Conservation (phyloP, 179 eudicot species). For the Pouteria campechiana region DNA sequence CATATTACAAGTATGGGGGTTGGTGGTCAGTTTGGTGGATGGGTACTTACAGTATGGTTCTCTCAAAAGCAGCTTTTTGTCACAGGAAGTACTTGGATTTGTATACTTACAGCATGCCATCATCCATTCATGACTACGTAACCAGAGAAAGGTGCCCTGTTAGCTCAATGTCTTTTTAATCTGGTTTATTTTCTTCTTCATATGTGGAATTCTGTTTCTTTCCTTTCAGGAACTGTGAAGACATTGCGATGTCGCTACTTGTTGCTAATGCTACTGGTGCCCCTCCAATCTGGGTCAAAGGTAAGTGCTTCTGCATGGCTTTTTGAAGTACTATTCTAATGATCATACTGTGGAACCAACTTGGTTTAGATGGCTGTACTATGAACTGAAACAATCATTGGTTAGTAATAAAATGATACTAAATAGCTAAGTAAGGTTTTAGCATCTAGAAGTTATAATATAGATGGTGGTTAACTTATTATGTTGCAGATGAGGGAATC, state of each 20-base stretch:
- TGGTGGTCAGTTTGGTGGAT: slow-evolving; percentile 89
- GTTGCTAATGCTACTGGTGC: slow-evolving; percentile 60
- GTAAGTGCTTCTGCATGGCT: slow-evolving; percentile 12
- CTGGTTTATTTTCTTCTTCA: background rate
- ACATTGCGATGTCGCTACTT: slow-evolving; percentile 70
- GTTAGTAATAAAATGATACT: too few species aligned
- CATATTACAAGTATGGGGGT: slow-evolving; percentile 38
- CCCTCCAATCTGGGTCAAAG: slow-evolving; percentile 70
- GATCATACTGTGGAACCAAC: too few species aligned
- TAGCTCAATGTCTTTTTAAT: background rate
- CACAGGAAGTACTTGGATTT: slow-evolving; percentile 52
- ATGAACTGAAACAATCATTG: too few species aligned
- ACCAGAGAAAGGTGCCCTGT: slow-evolving; percentile 34
- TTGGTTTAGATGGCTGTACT: too few species aligned
- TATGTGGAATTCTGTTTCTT: too few species aligned
- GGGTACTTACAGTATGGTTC: slow-evolving; percentile 68
- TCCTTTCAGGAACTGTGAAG: slow-evolving; percentile 53
- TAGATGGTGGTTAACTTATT: too few species aligned
- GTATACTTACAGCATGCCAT: slow-evolving; percentile 50
- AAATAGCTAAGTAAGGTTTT: too few species aligned
- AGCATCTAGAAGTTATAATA: too few species aligned
- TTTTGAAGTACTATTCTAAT: background rate
- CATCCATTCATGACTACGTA: slow-evolving; percentile 46
- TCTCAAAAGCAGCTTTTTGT: slow-evolving; percentile 63
- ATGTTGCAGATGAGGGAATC: too few species aligned